phyloP scores from a whole-genome alignment of 2,329 filamentous ascomycete genomes.

The Penicillium carneum region DNA sequence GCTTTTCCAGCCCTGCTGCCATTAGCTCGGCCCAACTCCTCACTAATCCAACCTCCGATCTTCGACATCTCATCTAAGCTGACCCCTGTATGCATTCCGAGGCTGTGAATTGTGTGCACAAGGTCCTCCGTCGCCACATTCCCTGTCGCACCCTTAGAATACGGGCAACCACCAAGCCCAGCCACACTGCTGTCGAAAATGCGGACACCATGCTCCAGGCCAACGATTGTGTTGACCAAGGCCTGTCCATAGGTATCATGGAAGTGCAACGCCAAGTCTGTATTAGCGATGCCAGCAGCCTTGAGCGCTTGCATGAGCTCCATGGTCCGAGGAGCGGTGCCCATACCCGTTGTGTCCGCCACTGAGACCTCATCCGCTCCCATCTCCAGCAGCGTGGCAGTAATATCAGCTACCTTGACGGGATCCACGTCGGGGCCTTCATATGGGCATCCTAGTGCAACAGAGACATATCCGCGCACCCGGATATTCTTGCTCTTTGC shows the following conservation, averaged over 20 bases:
- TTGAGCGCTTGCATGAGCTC: conserved; percentile 65
- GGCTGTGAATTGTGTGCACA: conserved; percentile 65
- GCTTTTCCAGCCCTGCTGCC: conserved; percentile 64
- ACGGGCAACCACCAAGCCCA: conserved; percentile 70
- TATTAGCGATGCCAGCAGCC: conserved; percentile 66
- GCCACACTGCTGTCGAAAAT: conserved; percentile 70
- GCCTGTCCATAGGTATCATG: conserved; percentile 73
- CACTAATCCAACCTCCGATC: conserved; percentile 65
- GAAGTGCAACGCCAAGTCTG: conserved; percentile 69
- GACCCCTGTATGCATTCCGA: conserved; percentile 67
- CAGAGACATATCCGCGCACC: conserved; percentile 70
- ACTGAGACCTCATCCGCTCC: conserved; percentile 71
- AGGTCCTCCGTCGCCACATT: conserved; percentile 71
- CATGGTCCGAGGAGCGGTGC: conserved; percentile 66
- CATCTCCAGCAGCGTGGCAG: conserved; percentile 68
- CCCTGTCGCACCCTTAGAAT: conserved; percentile 69
- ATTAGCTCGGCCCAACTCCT: conserved; percentile 60
- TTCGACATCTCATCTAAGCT: conserved; percentile 62
- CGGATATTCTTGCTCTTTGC: conserved; percentile 64
- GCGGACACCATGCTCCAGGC: conserved; percentile 67
- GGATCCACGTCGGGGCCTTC: conserved; percentile 69
- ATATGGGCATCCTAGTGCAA: conserved; percentile 70
- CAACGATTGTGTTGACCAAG: conserved; percentile 68
- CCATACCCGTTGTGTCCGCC: conserved; percentile 73
- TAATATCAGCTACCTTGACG: conserved; percentile 67